Evolutionary conservation across 2,329 filamentous ascomycete genomes (phyloP), one percentile per base, ranked within the genome.

Genomic region (Cyphellophora attinorum): DNA sequence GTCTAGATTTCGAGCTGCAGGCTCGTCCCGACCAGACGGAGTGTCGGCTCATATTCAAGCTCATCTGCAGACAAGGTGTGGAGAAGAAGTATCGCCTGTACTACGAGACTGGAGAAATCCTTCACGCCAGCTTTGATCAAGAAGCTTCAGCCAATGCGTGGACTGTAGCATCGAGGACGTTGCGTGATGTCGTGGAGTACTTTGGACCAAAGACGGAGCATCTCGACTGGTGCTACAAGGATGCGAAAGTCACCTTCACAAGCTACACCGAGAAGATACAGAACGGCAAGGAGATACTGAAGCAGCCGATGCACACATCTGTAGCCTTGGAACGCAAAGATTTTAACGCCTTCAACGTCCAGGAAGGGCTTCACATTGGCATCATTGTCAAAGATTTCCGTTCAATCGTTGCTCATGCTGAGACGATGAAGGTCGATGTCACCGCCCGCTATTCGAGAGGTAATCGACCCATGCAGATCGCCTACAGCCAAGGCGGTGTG

Each of bases 381-480:
- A 76, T 78, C 43, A 76, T 66, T 47, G 67, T 78, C 37, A 79
- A 76, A 50, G 76, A 80, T 51, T 80, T 80, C 60, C 75, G 74
- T 49, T 70, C 76, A 5, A 72, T 77, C 16, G 71, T 79, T 15
- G 59, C 66, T 1, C 75, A 80, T 50, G 75, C 76, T 5, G 73
- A 77, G 41, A 71, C 71, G 1, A 57, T 75, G 19, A 67, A 68
- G 46, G 64, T 64, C 2, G 61, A 59, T 5, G 59, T 80, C 10
- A 69, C 64, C 23, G 73, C 73, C 19, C 64, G 62, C 35, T 79
- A 77, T 48, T 78, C 74, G 2, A 62, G 64, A 14, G 73, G 76
- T 4, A 72, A 65, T 19, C 65, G 72, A 18, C 76, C 76, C 3
- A 51, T 79, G 42, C 74, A 79, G 42, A 67, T 80, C 42, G 67